Evolutionary conservation across 2,329 filamentous ascomycete genomes (phyloP).

Genomic region (Dichotomopilus funicola): DNA sequence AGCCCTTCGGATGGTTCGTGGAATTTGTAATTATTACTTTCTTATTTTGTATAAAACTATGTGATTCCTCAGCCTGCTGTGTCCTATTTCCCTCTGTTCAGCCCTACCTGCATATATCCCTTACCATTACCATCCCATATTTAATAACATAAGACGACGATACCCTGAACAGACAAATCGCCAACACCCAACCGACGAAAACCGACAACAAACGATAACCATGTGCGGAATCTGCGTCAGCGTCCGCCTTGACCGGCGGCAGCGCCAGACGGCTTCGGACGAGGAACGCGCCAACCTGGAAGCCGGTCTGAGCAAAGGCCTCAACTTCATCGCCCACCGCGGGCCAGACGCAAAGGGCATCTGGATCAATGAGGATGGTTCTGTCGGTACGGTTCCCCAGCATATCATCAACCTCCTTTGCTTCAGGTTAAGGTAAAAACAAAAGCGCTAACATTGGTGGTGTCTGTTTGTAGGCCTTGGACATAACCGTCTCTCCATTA

Average conservation of each 20-base stretch:
- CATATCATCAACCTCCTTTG: neutral
- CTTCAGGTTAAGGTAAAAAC: neutral
- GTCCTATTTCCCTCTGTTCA: too few relatives aligned
- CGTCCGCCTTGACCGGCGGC: slow-evolving; percentile 1
- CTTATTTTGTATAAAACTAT: too few relatives aligned
- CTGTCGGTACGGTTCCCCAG: slow-evolving; percentile 1
- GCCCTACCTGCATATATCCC: too few relatives aligned
- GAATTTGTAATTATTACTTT: too few relatives aligned
- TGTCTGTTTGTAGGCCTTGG: slow-evolving; percentile 1
- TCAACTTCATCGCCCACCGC: slow-evolving; percentile 27
- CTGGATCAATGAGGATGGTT: slow-evolving; percentile 25
- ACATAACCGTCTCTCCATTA: slow-evolving; percentile 34
- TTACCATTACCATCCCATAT: too few relatives aligned
- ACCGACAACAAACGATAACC: neutral
- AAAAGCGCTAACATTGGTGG: neutral
- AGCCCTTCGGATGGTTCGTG: too few relatives aligned
- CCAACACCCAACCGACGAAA: too few relatives aligned
- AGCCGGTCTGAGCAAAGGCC: slow-evolving; percentile 20
- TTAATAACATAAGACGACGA: too few relatives aligned
- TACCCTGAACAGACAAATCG: too few relatives aligned
- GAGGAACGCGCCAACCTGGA: slow-evolving; percentile 3
- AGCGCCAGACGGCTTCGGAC: neutral
- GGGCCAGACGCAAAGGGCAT: slow-evolving; percentile 28
- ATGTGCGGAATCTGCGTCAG: slow-evolving; percentile 6
- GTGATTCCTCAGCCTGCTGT: too few relatives aligned